Percentiles rank a stretch among this genome's conserved stretches.
Evolutionary conservation across 1,139 yeast species (phyloP).

Genomic region (Pichia cactophila): DNA sequence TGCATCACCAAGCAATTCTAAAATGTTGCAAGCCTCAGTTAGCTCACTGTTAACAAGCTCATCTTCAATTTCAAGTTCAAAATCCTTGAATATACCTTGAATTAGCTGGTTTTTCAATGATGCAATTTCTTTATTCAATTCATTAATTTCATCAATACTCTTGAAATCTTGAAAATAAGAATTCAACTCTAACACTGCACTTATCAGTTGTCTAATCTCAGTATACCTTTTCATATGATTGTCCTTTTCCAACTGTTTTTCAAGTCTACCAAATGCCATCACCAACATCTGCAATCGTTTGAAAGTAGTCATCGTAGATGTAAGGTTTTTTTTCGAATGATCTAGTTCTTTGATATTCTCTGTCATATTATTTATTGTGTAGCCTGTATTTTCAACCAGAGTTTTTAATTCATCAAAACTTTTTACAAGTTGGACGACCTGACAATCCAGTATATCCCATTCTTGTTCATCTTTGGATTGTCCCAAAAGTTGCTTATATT

Average conservation of each 20-base stretch:
- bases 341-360: conserved; percentile 72
- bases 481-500: conserved; percentile 21
- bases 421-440: conserved; percentile 32
- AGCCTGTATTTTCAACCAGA: conserved; percentile 51
- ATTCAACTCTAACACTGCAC: conserved; percentile 74
- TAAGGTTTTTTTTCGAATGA: conserved; percentile 73
- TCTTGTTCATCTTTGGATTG: conserved; percentile 14
- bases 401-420: conserved; percentile 39
- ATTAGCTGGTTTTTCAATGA: conserved; percentile 58
- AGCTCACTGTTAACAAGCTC: conserved; percentile 30
- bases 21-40: conserved; percentile 58
- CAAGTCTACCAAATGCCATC: conserved; percentile 65
- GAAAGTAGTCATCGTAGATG: conserved; percentile 74
- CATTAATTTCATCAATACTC: conserved; percentile 75
- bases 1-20: conserved; percentile 59
- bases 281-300: conserved; percentile 83
- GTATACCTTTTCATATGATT: conserved; percentile 43
- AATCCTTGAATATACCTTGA: conserved; percentile 70
- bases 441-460: conserved; percentile 29
- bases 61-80: conserved; percentile 40
- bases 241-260: conserved; percentile 33
- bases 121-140: conserved; percentile 54
- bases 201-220: conserved; percentile 59
- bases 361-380: conserved; percentile 62
- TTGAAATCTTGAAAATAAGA: conserved; percentile 74